These are phyloP conservation scores for Cercospora brassicicola DNA, from an alignment of 2,329 filamentous ascomycete genomes.

Conservation along the genomic window DNA sequence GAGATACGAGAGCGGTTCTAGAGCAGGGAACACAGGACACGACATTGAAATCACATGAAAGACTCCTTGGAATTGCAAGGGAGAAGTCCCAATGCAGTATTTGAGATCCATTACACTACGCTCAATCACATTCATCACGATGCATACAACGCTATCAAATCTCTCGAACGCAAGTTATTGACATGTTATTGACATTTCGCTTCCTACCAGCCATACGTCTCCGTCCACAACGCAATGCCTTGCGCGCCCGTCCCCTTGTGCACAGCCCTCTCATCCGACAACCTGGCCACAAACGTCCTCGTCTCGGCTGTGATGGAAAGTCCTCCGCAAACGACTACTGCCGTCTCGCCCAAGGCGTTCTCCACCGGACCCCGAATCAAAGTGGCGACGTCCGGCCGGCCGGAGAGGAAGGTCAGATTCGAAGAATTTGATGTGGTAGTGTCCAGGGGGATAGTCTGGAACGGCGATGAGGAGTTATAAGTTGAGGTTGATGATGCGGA, in stretches of 20 bases:
- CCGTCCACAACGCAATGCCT: conserved; percentile 61
- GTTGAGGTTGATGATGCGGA: not conserved
- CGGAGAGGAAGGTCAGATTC: conserved; percentile 38
- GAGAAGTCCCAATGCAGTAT: not conserved
- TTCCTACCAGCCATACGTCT: conserved; percentile 54
- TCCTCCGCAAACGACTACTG: conserved; percentile 63
- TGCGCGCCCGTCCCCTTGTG: conserved; percentile 68
- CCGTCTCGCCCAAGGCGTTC: conserved; percentile 61
- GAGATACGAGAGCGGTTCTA: not conserved
- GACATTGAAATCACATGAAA: not conserved
- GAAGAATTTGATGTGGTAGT: not conserved
- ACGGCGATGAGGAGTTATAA: not conserved
- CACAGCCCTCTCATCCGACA: conserved; percentile 66
- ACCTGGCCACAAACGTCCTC: conserved; percentile 54
- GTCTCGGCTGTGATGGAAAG: conserved; percentile 56
- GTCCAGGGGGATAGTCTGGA: not conserved
- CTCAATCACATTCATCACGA: not conserved
- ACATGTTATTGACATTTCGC: not conserved
- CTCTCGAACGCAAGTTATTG: not conserved
- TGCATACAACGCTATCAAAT: not conserved
- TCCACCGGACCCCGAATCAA: conserved; percentile 60
- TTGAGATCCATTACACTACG: not conserved
- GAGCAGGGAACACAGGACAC: not conserved
- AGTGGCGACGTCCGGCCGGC: conserved; percentile 53
- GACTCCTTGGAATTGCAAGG: not conserved